Evolutionary conservation across 768 basidiomycete species (phyloP).

Genomic region (Hypholoma fasciculare): DNA sequence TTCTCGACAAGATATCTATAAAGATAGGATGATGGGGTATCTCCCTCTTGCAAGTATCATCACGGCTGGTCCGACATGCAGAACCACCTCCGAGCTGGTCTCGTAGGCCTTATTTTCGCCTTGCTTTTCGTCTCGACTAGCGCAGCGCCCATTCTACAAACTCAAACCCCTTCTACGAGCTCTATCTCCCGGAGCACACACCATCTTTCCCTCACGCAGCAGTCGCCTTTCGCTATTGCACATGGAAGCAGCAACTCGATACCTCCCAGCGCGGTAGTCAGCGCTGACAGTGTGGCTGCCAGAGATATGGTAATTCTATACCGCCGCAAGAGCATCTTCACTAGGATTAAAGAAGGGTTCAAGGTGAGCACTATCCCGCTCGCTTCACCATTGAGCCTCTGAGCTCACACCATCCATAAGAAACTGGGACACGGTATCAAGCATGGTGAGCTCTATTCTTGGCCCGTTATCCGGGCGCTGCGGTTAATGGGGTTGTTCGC

Average conservation of each 20-base stretch:
- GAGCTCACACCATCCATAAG: no score
- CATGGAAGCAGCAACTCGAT: not conserved
- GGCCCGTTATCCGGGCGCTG: not conserved
- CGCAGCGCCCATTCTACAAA: not conserved
- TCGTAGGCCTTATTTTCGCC: not conserved
- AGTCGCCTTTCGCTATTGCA: no score
- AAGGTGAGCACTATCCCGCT: no score
- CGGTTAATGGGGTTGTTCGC: not conserved
- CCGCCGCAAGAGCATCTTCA: not conserved
- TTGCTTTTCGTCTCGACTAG: not conserved
- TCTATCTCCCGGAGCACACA: not conserved
- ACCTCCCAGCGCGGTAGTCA: not conserved
- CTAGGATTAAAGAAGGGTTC: not conserved
- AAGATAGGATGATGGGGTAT: not conserved
- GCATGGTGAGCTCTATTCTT: not conserved
- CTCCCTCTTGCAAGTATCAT: no score
- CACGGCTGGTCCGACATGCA: constrained; percentile 7
- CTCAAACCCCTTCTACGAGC: not conserved
- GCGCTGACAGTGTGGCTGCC: not conserved
- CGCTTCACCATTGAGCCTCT: no score
- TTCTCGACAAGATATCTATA: not conserved
- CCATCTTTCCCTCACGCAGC: not conserved
- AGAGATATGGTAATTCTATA: not conserved
- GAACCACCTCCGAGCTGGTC: not conserved
- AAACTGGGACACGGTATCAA: not conserved